phyloP scores from a whole-genome alignment of 768 basidiomycete species.

The Phaffia tasmanica region DNA sequence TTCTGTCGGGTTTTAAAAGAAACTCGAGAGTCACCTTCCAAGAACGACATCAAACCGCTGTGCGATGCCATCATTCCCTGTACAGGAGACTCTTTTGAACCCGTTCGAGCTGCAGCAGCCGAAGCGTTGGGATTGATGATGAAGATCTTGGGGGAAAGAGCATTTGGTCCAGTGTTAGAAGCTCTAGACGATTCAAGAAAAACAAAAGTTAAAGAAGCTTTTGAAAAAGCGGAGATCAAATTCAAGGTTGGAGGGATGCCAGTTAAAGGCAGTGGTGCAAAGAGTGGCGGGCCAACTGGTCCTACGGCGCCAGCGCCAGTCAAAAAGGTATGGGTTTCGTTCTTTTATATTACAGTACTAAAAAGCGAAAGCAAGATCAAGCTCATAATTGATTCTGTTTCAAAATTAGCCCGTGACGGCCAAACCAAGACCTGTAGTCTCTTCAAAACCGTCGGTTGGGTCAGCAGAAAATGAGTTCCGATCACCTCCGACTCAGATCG shows the following conservation, averaged over 20 bases:
- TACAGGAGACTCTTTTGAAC: slow-evolving; percentile 79
- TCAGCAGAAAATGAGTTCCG: background rate
- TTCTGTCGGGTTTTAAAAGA: slow-evolving; percentile 63
- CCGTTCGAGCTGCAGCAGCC: slow-evolving; percentile 82
- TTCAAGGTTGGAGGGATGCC: slow-evolving; percentile 57
- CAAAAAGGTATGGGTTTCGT: slow-evolving; percentile 16
- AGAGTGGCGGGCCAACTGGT: slow-evolving; percentile 33
- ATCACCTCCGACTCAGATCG: slow-evolving; percentile 14
- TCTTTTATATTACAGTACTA: background rate
- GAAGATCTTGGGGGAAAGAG: slow-evolving; percentile 93
- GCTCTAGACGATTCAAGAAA: slow-evolving; percentile 74
- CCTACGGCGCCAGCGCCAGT: slow-evolving; percentile 34
- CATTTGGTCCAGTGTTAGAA: slow-evolving; percentile 76
- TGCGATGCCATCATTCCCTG: slow-evolving; percentile 62
- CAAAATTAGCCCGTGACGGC: slow-evolving; percentile 5
- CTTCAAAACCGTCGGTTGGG: background rate
- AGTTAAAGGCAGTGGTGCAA: slow-evolving; percentile 12
- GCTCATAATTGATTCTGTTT: background rate
- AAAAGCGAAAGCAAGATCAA: background rate
- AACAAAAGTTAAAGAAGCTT: slow-evolving; percentile 85
- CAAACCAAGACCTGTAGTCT: background rate
- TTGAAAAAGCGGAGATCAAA: slow-evolving; percentile 82
- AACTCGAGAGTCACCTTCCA: slow-evolving; percentile 58
- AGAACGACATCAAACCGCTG: slow-evolving; percentile 66
- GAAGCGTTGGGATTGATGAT: slow-evolving; percentile 75